These are phyloP conservation scores for Aspergillus ostianus DNA, from an alignment of 495 filamentous ascomycete species.

Conservation along the genomic window DNA sequence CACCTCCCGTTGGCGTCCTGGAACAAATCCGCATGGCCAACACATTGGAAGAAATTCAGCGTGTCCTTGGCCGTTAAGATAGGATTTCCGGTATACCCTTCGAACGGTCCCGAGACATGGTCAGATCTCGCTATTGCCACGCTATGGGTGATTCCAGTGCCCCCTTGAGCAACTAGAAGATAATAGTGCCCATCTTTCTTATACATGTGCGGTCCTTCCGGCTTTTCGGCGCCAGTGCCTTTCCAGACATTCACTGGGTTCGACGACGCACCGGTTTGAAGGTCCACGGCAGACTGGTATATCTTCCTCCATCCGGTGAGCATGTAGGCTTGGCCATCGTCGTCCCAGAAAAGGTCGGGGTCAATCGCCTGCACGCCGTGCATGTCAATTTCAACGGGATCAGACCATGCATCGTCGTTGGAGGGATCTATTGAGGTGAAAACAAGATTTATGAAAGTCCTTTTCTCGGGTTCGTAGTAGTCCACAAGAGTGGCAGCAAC, in stretches of 20 bases:
- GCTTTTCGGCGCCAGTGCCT: neutral
- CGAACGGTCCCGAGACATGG: neutral
- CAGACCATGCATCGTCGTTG: neutral
- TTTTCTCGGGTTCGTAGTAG: neutral
- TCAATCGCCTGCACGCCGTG: neutral
- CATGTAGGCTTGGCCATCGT: neutral
- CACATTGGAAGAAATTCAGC: too few relatives aligned
- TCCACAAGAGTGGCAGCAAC: neutral
- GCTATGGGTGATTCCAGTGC: neutral
- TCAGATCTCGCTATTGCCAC: neutral
- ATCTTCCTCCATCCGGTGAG: neutral
- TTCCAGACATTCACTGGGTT: neutral
- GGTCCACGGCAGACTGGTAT: neutral
- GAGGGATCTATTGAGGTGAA: neutral
- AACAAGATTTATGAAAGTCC: neutral
- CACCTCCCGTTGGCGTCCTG: too few relatives aligned
- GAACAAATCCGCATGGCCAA: too few relatives aligned
- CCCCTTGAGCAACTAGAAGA: conserved; percentile 12
- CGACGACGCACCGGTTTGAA: neutral
- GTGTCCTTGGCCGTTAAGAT: neutral
- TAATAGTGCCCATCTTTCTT: conserved; percentile 11
- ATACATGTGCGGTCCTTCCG: conserved; percentile 11
- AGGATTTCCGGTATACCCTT: neutral
- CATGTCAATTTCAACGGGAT: neutral
- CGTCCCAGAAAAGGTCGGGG: neutral